Conservation (phyloP, 441 rosid species). For the Adansonia grandidieri region DNA sequence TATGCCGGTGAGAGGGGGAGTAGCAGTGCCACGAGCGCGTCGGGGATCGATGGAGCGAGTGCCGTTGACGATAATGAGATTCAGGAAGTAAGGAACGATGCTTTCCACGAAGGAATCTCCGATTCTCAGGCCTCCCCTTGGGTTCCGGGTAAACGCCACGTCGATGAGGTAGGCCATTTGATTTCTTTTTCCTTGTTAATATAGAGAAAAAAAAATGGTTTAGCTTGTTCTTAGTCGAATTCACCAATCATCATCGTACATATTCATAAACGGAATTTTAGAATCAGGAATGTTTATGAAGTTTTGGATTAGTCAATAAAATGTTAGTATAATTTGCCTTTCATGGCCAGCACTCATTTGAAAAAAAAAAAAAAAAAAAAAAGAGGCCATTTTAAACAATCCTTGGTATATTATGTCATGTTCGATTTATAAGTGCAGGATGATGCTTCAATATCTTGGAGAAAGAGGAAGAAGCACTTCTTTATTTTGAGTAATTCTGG, state of each 20-base stretch:
- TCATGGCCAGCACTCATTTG: background rate
- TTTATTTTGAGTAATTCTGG: conserved; percentile 94
- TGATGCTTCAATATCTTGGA: conserved; percentile 90
- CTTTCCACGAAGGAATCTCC: conserved; percentile 32
- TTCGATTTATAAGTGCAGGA: conserved; percentile 69
- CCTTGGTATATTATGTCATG: conserved; percentile 26
- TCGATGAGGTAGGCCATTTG: conserved; percentile 71
- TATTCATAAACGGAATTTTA: conserved; percentile 4
- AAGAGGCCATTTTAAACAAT: background rate
- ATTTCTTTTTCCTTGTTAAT: background rate
- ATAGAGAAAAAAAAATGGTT: background rate
- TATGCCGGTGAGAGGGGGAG: conserved; percentile 95
- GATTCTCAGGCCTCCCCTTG: conserved; percentile 60
- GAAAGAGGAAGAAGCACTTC: conserved; percentile 98
- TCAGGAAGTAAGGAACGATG: conserved; percentile 52
- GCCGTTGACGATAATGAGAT: conserved; percentile 57
- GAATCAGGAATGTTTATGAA: background rate
- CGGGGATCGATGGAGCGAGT: conserved; percentile 46
- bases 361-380: background rate
- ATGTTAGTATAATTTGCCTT: background rate
- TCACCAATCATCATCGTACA: background rate
- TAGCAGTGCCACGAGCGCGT: conserved; percentile 59
- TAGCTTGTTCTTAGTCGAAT: conserved; percentile 6
- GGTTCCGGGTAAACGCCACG: conserved; percentile 90
- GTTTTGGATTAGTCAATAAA: conserved; percentile 4